Evolutionary conservation across 179 eudicot species (phyloP), one percentile per base, ranked within the genome.

Genomic region (Beta macrorhiza): DNA sequence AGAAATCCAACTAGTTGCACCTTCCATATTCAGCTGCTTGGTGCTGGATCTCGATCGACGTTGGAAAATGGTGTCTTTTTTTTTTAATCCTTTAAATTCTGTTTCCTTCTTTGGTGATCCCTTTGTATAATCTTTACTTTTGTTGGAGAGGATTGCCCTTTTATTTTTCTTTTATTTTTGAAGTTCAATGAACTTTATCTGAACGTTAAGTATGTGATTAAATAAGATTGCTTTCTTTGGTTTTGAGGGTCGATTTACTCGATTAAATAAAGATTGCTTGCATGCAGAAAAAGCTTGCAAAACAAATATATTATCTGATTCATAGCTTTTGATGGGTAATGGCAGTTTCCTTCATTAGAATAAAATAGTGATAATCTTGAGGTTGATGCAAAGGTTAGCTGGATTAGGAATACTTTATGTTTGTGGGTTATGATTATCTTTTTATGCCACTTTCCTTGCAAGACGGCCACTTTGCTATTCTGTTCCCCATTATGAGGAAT

Each of bases 401-500:
- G 84, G 81, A 78, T 78, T 65, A 55, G 19, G 55, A 9, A 53
- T 53, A 42, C 58, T 65, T 78, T 72, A 82, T 6, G 81, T 1
- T 59, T 7, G 19, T 37, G 53, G 10, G 15, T 61, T 9, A 29
- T 73, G 61, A 72, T 80, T 12, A 9, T n/a, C 29, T 71, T 42
- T 42, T 57, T 9, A 5, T 5, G 19, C 47, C 5, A 20, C 25
- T 7, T 15, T 17, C 10, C 20, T 77, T 63, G 37, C 32, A 2
- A 52, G 29, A 52, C 32, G 45, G 63, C 32, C 59, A 4, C 64
- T 52, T 71, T 71, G 29, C 8, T 77, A 71, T 77, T 81, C 64
- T 82, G 84, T 77, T 71, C 78, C 84, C 81, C 47, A 82, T 52
- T 6, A 61, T 61, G 81, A 70, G 63, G 81, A 69, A 82, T 77